Evolutionary conservation across 352 stramenopile genomes (phyloP).

Genomic region (Phytopythium sindhum): DNA sequence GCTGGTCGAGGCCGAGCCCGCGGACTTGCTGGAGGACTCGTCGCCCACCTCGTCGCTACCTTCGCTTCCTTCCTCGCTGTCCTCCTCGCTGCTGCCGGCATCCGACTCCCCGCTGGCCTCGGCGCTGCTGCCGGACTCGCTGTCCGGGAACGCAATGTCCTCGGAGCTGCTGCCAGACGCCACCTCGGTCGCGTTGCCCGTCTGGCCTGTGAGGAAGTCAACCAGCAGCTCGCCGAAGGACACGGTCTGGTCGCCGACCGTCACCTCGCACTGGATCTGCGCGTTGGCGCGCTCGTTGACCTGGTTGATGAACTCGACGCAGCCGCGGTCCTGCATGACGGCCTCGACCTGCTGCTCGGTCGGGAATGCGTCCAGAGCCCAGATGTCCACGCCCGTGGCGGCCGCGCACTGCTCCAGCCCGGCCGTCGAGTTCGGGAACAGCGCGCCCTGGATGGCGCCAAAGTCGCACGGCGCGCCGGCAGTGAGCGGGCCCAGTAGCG

Average conservation of each 20-base stretch:
- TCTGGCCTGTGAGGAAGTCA: slow-evolving; percentile 50
- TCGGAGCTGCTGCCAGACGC: slow-evolving; percentile 8
- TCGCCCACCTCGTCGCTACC: background rate
- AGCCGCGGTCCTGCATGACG: slow-evolving; percentile 44
- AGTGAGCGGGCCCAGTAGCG: background rate
- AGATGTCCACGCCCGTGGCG: slow-evolving; percentile 53
- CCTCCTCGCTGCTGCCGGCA: background rate
- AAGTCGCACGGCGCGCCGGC: slow-evolving; percentile 34
- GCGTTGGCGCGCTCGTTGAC: slow-evolving; percentile 56
- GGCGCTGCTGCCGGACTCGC: slow-evolving; percentile 22
- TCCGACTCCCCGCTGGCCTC: background rate
- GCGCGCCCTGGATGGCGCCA: slow-evolving; percentile 36
- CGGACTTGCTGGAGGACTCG: background rate
- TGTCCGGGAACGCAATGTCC: slow-evolving; percentile 18
- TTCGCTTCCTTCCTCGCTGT: background rate
- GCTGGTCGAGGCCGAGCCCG: background rate
- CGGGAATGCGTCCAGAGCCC: slow-evolving; percentile 28
- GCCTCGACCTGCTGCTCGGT: slow-evolving; percentile 38
- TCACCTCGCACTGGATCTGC: slow-evolving; percentile 46
- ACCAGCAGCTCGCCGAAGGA: slow-evolving; percentile 38
- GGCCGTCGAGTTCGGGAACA: slow-evolving; percentile 49
- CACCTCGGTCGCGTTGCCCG: slow-evolving; percentile 52
- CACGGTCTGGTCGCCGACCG: slow-evolving; percentile 34
- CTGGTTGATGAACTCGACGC: slow-evolving; percentile 70
- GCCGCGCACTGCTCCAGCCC: slow-evolving; percentile 23